Evolutionary conservation across 352 stramenopile genomes (phyloP).

Genomic region (Globisporangium solare): DNA sequence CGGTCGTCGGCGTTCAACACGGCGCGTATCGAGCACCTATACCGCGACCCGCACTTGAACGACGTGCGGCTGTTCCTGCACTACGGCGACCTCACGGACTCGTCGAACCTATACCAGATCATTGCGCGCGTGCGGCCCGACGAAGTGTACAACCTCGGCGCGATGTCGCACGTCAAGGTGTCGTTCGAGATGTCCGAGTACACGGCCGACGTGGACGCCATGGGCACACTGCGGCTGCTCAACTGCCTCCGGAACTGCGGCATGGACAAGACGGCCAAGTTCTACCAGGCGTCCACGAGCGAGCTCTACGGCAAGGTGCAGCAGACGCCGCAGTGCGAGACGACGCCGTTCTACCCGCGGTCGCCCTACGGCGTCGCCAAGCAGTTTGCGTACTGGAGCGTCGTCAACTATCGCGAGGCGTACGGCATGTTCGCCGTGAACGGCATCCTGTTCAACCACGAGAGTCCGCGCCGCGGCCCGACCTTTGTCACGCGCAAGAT

Average conservation of each 20-base stretch:
- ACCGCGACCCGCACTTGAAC: constrained; percentile 93
- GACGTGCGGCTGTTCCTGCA: constrained; percentile 96
- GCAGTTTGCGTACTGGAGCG: constrained; percentile 99
- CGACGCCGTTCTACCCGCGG: constrained; percentile 97
- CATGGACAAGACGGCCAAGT: constrained; percentile 57
- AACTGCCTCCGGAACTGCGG: constrained; percentile 96
- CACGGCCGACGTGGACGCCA: constrained; percentile 96
- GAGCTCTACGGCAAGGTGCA: constrained; percentile 98
- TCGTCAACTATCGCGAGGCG: constrained; percentile 99
- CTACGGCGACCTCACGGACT: constrained; percentile 98
- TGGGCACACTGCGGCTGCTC: constrained; percentile 95
- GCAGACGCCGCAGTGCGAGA: constrained; percentile 95
- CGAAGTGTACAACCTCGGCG: constrained; percentile 99
- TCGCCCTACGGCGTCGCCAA: constrained; percentile 98
- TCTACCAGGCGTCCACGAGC: constrained; percentile 98
- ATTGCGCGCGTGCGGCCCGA: constrained; percentile 93
- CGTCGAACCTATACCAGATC: constrained; percentile 96
- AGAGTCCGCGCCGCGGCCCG: constrained; percentile 95
- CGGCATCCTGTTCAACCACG: constrained; percentile 99
- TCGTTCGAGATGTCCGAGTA: constrained; percentile 99
- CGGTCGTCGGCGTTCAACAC: constrained; percentile 99
- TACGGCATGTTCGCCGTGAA: constrained; percentile 95
- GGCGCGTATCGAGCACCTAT: constrained; percentile 97
- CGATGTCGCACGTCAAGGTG: constrained; percentile 99
- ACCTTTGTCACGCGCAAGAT: constrained; percentile 99